Percentiles rank a stretch among this genome's conserved stretches.
phyloP scores from a whole-genome alignment of 768 basidiomycete genomes.

The Leccinum olivaceopallidum region DNA sequence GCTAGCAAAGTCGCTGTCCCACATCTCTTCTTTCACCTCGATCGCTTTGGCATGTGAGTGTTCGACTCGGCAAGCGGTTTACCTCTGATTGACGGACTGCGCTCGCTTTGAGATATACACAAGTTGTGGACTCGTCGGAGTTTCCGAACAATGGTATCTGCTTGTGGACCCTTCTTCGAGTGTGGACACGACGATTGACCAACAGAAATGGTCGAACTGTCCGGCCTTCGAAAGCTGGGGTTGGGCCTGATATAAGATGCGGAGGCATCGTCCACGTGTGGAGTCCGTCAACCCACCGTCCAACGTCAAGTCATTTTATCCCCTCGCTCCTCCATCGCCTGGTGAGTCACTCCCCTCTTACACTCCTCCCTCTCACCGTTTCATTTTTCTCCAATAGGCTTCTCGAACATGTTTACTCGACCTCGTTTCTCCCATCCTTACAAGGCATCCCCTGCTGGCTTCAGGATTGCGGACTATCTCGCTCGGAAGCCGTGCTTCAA shows the following conservation, averaged over 20 bases:
- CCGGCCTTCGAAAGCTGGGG: conserved; percentile 1
- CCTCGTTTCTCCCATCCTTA: conserved; percentile 16
- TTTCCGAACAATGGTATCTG: conserved; percentile 19
- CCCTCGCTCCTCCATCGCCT: neutral
- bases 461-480: conserved; percentile 25
- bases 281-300: neutral
- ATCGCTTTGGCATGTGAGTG: conserved; percentile 10
- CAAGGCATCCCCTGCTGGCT: conserved; percentile 27
- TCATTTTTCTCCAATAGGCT: neutral
- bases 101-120: neutral
- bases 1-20: neutral
- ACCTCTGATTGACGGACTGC: neutral
- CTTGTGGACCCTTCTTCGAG: neutral
- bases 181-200: conserved; percentile 6
- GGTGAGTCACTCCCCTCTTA: neutral
- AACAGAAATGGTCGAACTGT: conserved; percentile 12
- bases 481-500: conserved; percentile 23
- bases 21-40: neutral
- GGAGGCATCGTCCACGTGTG: neutral
- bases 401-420: conserved; percentile 22
- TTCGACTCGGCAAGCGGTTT: neutral
- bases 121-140: conserved; percentile 12
- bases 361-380: neutral
- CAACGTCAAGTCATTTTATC: conserved; percentile 3
- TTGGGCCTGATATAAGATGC: conserved; percentile 21